Conservation (phyloP, 164 flowering plant genomes). For the grape (Vitis vinifera) region ASM3070453v1 NC_081822.1:830501-831000, state of each 20-base stretch:
- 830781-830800: neutral
- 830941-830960: slow-evolving; percentile 40
- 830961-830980: slow-evolving; percentile 67
- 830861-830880: slow-evolving; percentile 21
- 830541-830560: neutral
- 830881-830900: slow-evolving; percentile 38
- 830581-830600: slow-evolving; percentile 21
- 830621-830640: slow-evolving; percentile 8
- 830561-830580: slow-evolving; percentile 28
- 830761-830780: slow-evolving; percentile 2
- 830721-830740: neutral
- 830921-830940: slow-evolving; percentile 29
- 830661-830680: slow-evolving; percentile 23
- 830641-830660: slow-evolving; percentile 16
- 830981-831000: slow-evolving; percentile 20
- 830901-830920: slow-evolving; percentile 25
- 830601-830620: slow-evolving; percentile 26
- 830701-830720: neutral
- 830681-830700: slow-evolving; percentile 12
- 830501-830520: slow-evolving; percentile 18
- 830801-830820: neutral
- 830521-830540: slow-evolving; percentile 6
- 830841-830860: slow-evolving; percentile 2
- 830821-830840: neutral
- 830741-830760: neutral